Conservation (phyloP, 805 yeast species). For the Candida parachauliodes region DNA sequence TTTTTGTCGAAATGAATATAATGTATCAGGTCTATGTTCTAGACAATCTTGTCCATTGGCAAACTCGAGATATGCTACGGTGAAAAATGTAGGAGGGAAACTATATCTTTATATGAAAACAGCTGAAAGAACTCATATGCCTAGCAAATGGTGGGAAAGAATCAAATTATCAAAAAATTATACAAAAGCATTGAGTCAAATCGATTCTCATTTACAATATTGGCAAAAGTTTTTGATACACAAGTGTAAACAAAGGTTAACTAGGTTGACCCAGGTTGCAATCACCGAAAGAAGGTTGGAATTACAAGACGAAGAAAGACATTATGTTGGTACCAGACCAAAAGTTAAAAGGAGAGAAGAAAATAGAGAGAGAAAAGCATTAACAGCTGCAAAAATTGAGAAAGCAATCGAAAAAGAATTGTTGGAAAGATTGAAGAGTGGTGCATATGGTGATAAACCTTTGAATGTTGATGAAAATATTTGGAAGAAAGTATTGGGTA, state of each 20-base stretch:
- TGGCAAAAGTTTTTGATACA: constrained; percentile 92
- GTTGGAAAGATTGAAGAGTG: constrained; percentile 90
- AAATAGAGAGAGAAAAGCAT: constrained; percentile 92
- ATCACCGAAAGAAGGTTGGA: constrained; percentile 93
- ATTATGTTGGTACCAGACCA: constrained; percentile 86
- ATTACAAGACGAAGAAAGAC: constrained; percentile 85
- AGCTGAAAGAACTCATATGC: constrained; percentile 96
- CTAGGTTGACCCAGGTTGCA: constrained; percentile 92
- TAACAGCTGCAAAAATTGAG: constrained; percentile 94
- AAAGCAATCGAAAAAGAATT: constrained; percentile 95
- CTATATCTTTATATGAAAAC: constrained; percentile 91
- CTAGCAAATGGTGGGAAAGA: constrained; percentile 92
- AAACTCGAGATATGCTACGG: constrained; percentile 86
- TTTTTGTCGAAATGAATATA: constrained; percentile 94
- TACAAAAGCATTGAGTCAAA: constrained; percentile 79
- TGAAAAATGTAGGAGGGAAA: constrained; percentile 74
- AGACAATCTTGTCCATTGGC: constrained; percentile 97
- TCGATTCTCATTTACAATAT: constrained; percentile 81
- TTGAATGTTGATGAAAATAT: constrained; percentile 92
- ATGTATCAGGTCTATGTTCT: constrained; percentile 89
- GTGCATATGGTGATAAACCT: constrained; percentile 98
- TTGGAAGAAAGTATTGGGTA: constrained; percentile 91
- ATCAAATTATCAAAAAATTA: constrained; percentile 87
- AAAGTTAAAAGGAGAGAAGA: constrained; percentile 94
- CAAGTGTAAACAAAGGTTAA: constrained; percentile 93